Conservation (phyloP, 441 rosid genomes). For the Viola pubescens region DNA sequence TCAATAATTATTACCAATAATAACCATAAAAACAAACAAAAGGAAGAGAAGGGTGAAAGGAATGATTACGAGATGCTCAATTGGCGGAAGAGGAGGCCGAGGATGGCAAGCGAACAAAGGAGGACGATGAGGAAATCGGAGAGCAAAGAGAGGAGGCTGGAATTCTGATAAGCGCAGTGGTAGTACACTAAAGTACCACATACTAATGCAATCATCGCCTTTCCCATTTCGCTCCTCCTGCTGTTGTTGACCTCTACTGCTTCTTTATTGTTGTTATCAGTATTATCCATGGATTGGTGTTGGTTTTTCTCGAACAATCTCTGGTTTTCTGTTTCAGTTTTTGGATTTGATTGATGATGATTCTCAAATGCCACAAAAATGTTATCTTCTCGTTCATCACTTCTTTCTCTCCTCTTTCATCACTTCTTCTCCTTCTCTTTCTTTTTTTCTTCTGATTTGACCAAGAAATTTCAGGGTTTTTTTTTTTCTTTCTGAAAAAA, state of each 20-base stretch:
- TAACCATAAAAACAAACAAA: not conserved
- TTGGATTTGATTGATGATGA: too few species aligned
- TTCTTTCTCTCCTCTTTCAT: too few species aligned
- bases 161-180: constrained; percentile 75
- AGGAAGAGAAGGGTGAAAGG: not conserved
- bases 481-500: too few species aligned
- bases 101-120: constrained; percentile 94
- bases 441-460: too few species aligned
- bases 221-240: constrained; percentile 43
- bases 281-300: not conserved
- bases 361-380: too few species aligned
- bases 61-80: constrained; percentile 65
- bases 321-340: too few species aligned
- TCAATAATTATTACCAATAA: not conserved
- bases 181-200: constrained; percentile 81
- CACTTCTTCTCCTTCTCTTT: too few species aligned
- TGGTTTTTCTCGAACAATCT: too few species aligned
- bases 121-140: constrained; percentile 85
- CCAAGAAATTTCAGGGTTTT: too few species aligned
- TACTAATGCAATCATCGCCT: constrained; percentile 54
- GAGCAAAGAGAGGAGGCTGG: constrained; percentile 68
- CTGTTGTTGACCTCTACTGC: not conserved
- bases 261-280: not conserved
- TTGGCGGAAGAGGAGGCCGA: constrained; percentile 93
- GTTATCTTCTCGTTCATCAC: too few species aligned